A percentile compares a stretch with the other conserved stretches of the same genome.
Conservation (phyloP, 2,329 filamentous ascomycete genomes). For the Colletotrichum scovillei region DNA sequence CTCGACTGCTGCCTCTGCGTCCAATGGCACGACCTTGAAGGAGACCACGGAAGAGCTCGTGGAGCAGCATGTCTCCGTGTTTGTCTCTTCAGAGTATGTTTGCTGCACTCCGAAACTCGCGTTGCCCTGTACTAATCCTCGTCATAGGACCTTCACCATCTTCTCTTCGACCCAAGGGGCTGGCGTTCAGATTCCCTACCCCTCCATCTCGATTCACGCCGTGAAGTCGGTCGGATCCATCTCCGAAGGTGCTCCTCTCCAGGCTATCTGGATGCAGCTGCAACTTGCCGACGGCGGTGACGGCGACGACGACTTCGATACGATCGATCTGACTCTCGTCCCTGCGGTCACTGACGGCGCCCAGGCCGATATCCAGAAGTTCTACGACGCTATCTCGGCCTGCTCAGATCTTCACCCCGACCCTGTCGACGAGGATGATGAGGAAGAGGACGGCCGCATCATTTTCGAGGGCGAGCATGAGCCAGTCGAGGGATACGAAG, state of each 20-base stretch:
- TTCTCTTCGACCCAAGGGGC: slow-evolving; percentile 68
- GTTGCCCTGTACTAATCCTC: neutral
- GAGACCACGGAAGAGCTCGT: slow-evolving; percentile 49
- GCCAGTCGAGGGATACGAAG: slow-evolving; percentile 66
- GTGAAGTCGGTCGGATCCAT: slow-evolving; percentile 67
- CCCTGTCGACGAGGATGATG: slow-evolving; percentile 68
- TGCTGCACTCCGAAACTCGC: neutral
- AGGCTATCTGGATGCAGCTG: slow-evolving; percentile 75
- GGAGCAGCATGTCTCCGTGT: slow-evolving; percentile 65
- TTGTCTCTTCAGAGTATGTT: slow-evolving; percentile 68
- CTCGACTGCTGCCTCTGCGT: slow-evolving; percentile 44
- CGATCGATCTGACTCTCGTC: slow-evolving; percentile 75
- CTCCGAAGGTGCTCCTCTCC: slow-evolving; percentile 50
- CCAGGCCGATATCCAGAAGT: slow-evolving; percentile 49
- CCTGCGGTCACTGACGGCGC: slow-evolving; percentile 51
- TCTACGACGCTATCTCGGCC: slow-evolving; percentile 77
- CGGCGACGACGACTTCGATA: slow-evolving; percentile 68
- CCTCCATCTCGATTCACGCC: slow-evolving; percentile 79
- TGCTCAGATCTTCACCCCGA: slow-evolving; percentile 85
- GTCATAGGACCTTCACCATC: slow-evolving; percentile 63
- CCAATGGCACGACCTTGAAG: slow-evolving; percentile 47
- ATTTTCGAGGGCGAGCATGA: slow-evolving; percentile 68
- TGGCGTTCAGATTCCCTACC: slow-evolving; percentile 79
- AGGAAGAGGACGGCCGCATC: slow-evolving; percentile 66
- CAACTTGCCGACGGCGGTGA: slow-evolving; percentile 69